A percentile compares a stretch with the other conserved stretches of the same genome.
phyloP scores from a whole-genome alignment of 768 basidiomycete species.

The Pulveroboletus frians region DNA sequence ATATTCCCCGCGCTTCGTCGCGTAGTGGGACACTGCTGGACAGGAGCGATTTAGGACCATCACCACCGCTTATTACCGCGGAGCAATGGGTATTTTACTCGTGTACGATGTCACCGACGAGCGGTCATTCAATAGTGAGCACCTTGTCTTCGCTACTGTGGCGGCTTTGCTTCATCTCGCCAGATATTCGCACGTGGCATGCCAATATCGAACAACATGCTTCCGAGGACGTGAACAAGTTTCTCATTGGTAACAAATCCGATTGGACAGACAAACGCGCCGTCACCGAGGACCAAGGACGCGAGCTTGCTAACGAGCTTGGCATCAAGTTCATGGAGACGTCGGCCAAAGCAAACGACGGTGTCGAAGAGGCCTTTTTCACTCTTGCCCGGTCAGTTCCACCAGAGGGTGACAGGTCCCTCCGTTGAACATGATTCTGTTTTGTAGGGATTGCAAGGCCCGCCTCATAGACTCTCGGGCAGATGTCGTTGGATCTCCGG shows the following conservation, averaged over 20 bases:
- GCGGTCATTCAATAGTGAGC: conserved; percentile 90
- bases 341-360: conserved; percentile 93
- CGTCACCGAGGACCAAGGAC: conserved; percentile 88
- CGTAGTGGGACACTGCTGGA: conserved; percentile 97
- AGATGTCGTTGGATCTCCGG: conserved; percentile 43
- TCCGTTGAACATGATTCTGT: not conserved
- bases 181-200: conserved; percentile 99
- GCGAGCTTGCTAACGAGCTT: conserved; percentile 86
- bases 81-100: conserved; percentile 96
- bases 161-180: not conserved
- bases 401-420: not conserved
- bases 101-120: conserved; percentile 99
- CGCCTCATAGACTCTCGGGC: conserved; percentile 93
- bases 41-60: conserved; percentile 99
- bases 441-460: conserved; percentile 87
- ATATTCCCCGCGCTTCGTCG: not conserved
- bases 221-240: conserved; percentile 98
- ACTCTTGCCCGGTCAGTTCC: conserved; percentile 80
- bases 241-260: conserved; percentile 97
- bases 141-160: conserved; percentile 14
- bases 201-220: conserved; percentile 98
- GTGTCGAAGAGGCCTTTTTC: conserved; percentile 99
- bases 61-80: conserved; percentile 98
- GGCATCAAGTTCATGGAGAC: conserved; percentile 98
- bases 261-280: conserved; percentile 97